Percentiles rank a stretch among this genome's conserved stretches.
phyloP scores from a whole-genome alignment of 257 asterid genomes.

The Solanum chmielewskii region DNA sequence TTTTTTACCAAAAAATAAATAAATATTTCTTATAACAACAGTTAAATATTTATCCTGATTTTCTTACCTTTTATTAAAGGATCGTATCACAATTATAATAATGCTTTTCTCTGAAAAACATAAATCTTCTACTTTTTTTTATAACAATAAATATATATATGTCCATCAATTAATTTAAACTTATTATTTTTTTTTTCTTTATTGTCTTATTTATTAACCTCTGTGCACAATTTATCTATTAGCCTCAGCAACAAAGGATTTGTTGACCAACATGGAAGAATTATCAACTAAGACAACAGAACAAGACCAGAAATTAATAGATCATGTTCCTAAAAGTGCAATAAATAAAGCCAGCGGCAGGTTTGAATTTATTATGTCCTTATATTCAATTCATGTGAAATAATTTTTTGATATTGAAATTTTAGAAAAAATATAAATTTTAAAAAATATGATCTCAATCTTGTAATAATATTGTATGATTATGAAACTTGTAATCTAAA shows the following conservation, averaged over 20 bases:
- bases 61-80: not conserved
- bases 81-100: not conserved
- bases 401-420: not conserved
- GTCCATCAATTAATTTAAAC: not conserved
- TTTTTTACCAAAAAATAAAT: not conserved
- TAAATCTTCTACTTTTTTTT: not conserved
- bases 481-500: not conserved
- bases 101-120: not conserved
- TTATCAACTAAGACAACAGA: not conserved
- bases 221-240: not conserved
- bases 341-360: not conserved
- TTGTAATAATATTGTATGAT: not conserved
- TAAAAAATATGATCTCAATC: not conserved
- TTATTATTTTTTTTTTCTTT: not conserved
- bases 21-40: not conserved
- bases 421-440: not conserved
- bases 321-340: not conserved
- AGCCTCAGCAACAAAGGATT: not conserved
- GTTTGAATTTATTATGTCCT: not conserved
- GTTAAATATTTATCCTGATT: not conserved
- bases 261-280: not conserved
- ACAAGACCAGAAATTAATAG: not conserved
- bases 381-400: not conserved
- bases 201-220: not conserved
- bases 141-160: not conserved